These are phyloP conservation scores for Tinospora cordifolia DNA, from an alignment of 164 flowering plant genomes.

Conservation along the genomic window DNA sequence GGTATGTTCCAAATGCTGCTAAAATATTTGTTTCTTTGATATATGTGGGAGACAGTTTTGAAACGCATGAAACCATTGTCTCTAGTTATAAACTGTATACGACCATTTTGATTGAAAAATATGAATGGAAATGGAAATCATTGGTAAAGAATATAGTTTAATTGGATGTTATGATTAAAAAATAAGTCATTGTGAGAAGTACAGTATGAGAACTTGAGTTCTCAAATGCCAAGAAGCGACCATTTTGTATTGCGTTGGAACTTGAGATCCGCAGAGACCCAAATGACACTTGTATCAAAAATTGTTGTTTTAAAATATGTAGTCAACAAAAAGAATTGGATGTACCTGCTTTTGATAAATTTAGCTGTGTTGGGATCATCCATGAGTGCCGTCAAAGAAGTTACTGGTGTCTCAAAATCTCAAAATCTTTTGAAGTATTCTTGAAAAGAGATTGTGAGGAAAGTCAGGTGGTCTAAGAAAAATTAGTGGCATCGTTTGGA, in stretches of 20 bases:
- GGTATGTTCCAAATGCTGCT: background rate
- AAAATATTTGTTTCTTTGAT: background rate
- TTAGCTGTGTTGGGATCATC: too few species aligned
- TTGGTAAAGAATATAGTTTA: slow-evolving; percentile 1
- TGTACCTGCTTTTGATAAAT: too few species aligned
- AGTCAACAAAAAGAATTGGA: background rate
- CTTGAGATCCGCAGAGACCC: background rate
- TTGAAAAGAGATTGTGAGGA: too few species aligned
- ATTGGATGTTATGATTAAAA: background rate
- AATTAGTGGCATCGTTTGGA: too few species aligned
- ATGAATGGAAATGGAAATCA: too few species aligned
- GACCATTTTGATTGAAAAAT: background rate
- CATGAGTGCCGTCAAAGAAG: too few species aligned
- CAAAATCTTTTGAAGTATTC: too few species aligned
- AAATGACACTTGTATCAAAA: too few species aligned
- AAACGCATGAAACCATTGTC: slow-evolving; percentile 6
- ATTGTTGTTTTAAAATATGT: background rate
- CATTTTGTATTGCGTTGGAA: slow-evolving; percentile 1
- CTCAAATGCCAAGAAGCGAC: background rate
- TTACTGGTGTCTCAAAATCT: too few species aligned
- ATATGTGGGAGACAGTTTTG: slow-evolving; percentile 8
- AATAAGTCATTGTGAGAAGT: background rate
- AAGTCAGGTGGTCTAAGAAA: too few species aligned
- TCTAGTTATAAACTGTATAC: background rate
- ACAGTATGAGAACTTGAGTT: background rate